Base-by-base conservation (phyloP, 768 basidiomycete species). In the Boletus vinaceobasis region DNA sequence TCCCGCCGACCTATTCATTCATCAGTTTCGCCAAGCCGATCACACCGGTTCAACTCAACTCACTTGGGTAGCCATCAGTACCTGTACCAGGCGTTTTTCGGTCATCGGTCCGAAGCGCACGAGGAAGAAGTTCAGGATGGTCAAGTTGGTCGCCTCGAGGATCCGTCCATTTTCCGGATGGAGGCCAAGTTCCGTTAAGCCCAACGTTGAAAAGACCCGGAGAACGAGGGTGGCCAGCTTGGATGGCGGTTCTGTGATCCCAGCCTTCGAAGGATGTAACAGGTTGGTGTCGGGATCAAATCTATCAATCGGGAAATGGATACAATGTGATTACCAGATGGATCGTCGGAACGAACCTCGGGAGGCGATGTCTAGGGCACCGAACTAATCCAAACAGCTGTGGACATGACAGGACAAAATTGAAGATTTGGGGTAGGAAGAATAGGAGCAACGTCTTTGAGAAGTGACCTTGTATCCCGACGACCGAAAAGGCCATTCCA, bases 401-500 rank as follows among this genome's bases (percentile, higher is more conserved):
- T 11, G 97, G 97, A 61, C 88, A 90, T 13, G 93, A 96, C 37
- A 98, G 77, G 47, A 98, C 51, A 67, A 99, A 99, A 71, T 99
- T 99, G 83, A 98, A 94, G 58, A 97, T 88, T 69, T 99, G 97
- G 5, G 97, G 97, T 45, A 99, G 80, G 76, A 98, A 98, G 78
- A 99, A 98, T 26, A 98, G 75, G 53, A 98, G 79, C 9, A 99
- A 76, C 0, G 97, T 99, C 74, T 99, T 99, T 50, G 92, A 93
- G 71, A 94, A 98, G 71, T 99, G 97, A 0, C 90, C 93, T 65
- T 97, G 92, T 58, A 99, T 98, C 23, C 93, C 95, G 32, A 96
- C 94, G 9, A 97, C 95, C 1, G 97, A 88, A 69, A 99, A 98
- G 5, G 97, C 93, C 97, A 99, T 99, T 56, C 97, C 97, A 0